Conservation (phyloP, 192 early-diverging fungal genomes). For the Backusella westeae region DNA sequence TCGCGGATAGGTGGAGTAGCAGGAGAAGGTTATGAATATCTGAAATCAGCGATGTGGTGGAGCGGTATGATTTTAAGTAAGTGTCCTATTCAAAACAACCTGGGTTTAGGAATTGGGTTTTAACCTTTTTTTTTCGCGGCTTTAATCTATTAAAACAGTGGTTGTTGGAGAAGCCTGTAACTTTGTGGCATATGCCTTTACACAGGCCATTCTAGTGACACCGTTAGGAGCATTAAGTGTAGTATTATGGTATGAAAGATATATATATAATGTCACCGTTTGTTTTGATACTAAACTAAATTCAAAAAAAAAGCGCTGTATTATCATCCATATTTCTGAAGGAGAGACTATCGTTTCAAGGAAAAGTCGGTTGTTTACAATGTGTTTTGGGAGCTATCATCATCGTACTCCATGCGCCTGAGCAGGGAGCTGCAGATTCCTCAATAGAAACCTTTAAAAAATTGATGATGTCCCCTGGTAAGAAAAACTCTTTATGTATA, state of each 20-base stretch:
- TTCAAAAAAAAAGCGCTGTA: conserved; percentile 52
- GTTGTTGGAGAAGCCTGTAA: conserved; percentile 91
- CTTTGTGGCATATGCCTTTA: conserved; percentile 96
- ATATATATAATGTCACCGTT: not conserved
- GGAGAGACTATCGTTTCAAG: conserved; percentile 76
- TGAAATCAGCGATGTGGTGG: conserved; percentile 56
- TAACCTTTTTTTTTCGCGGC: not conserved
- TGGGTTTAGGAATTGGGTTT: not conserved
- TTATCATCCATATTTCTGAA: conserved; percentile 83
- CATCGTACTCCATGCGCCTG: conserved; percentile 82
- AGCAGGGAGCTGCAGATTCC: conserved; percentile 69
- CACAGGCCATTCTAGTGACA: conserved; percentile 96
- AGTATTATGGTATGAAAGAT: conserved; percentile 60
- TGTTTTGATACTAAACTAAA: not conserved
- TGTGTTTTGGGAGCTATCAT: conserved; percentile 85
- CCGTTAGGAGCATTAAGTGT: conserved; percentile 94
- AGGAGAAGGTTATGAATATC: conserved; percentile 53
- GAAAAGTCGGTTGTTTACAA: conserved; percentile 85
- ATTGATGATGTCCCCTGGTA: conserved; percentile 22
- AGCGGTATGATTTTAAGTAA: conserved; percentile 56
- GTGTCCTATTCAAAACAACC: not conserved
- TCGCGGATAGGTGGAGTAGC: conserved; percentile 36
- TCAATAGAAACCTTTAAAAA: conserved; percentile 73
- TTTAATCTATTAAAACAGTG: conserved; percentile 49
- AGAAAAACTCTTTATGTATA: not conserved